Evolutionary conservation across 495 filamentous ascomycete species (phyloP), one percentile per base, ranked within the genome.

Genomic region (Annulohypoxylon nitens): DNA sequence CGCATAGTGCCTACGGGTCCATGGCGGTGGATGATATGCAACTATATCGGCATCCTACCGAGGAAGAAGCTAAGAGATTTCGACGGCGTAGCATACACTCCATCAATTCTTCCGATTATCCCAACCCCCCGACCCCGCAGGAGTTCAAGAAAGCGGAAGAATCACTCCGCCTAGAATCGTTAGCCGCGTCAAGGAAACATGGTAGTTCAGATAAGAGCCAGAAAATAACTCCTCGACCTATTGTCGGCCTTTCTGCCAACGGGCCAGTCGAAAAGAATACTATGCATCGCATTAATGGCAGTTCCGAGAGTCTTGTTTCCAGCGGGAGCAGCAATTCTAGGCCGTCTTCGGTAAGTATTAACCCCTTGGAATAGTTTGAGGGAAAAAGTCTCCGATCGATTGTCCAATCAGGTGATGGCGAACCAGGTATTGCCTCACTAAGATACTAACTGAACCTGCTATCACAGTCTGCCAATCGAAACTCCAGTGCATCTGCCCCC

Each of bases 21-120:
- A 39, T 76, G 53, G 78, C 83, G 59, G 74, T 83, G 63, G 88
- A 90, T 76, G 88, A 90, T 67, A 84, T 86, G 78, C 83, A 81
- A 41, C 71, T 90, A 47, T 76, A 83, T 41, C 83, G 80, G 48
- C 83, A 80, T 37, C 73, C 79, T 12, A 50, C 79, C 37, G 83
- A 87, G 16, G 93, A 95, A 54, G 83, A 90, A 57, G 88, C 91
- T 9, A 93, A 93, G 79, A 87, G 92, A 69, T 93, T 94, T 82
- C 86, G 94, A 69, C 88, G 94, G 75, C 88, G 94, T 62, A 97
- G 94, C 78, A 87, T 94, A 84, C 92, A 93, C 63, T 92, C 88
- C 54, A 87, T 97, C 75, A 93, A 96, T 81, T 88, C 89, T 74
- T 79, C 82, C 67, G 86, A 87, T 69, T 87, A 84, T 78, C 76